Evolutionary conservation across 2,329 filamentous ascomycete species (phyloP).

Genomic region (Cytospora schulzeri): DNA sequence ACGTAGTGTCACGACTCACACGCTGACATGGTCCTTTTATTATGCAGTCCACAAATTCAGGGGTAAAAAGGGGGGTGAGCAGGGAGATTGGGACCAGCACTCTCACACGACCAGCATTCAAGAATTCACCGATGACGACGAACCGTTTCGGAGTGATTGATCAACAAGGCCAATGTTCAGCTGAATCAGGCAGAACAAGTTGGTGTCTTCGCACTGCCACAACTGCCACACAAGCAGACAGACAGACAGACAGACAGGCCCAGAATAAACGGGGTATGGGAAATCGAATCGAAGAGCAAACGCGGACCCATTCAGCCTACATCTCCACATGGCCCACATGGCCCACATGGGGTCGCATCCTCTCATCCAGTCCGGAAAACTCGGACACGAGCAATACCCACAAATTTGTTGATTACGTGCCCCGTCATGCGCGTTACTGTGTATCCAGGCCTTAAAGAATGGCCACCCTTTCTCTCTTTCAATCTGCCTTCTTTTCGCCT

Average conservation of each 20-base stretch:
- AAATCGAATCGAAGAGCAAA: background rate
- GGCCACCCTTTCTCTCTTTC: conserved; percentile 7
- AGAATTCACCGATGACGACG: background rate
- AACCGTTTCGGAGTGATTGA: background rate
- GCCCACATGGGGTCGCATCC: conserved; percentile 13
- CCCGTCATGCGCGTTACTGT: conserved; percentile 1
- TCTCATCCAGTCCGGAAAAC: conserved; percentile 7
- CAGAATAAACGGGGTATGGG: background rate
- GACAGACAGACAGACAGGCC: too few relatives aligned
- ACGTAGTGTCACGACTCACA: background rate
- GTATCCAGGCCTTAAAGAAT: conserved; percentile 20
- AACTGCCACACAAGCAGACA: too few relatives aligned
- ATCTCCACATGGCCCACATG: conserved; percentile 7
- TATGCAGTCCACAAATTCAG: conserved; percentile 15
- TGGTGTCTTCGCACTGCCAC: background rate
- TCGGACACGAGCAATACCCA: conserved; percentile 7
- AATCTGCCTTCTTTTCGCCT: background rate
- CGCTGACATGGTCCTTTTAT: background rate
- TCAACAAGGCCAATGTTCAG: background rate
- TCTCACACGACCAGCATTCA: conserved; percentile 5
- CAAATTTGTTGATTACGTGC: conserved; percentile 18
- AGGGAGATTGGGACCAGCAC: conserved; percentile 18
- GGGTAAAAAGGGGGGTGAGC: conserved; percentile 14
- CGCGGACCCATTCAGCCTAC: background rate
- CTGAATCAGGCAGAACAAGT: background rate